These are phyloP conservation scores for Penicillium sp. DNA, from an alignment of 2,329 filamentous ascomycete species.

Conservation along the genomic window DNA sequence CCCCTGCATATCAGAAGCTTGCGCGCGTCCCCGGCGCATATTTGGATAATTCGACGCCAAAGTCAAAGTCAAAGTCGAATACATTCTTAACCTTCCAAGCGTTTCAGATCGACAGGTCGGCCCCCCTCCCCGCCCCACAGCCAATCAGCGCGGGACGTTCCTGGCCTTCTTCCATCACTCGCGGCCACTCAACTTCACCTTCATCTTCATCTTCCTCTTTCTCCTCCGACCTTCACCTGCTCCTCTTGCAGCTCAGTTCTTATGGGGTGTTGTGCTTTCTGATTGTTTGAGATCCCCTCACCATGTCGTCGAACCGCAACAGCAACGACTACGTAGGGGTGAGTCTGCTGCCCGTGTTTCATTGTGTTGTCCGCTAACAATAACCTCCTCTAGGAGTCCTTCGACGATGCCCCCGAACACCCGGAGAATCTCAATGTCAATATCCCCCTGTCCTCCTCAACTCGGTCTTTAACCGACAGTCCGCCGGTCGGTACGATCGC, in stretches of 20 bases:
- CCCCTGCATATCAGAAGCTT: neutral
- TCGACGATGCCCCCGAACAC: slow-evolving; percentile 74
- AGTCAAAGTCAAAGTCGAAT: too few relatives aligned
- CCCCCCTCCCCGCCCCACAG: slow-evolving; percentile 10
- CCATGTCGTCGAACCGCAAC: slow-evolving; percentile 44
- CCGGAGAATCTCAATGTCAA: slow-evolving; percentile 35
- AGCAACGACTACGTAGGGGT: slow-evolving; percentile 51
- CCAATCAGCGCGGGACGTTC: slow-evolving; percentile 27
- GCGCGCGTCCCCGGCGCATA: neutral
- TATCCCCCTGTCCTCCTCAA: slow-evolving; percentile 51
- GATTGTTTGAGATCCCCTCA: slow-evolving; percentile 26
- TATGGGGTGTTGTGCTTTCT: slow-evolving; percentile 22
- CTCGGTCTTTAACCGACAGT: slow-evolving; percentile 64
- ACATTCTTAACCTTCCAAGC: slow-evolving; percentile 16
- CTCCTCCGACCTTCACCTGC: slow-evolving; percentile 10
- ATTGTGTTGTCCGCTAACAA: slow-evolving; percentile 13
- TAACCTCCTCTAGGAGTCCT: slow-evolving; percentile 65
- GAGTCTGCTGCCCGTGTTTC: slow-evolving; percentile 23
- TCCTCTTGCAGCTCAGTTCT: slow-evolving; percentile 16
- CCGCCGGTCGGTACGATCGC: slow-evolving; percentile 44
- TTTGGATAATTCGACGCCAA: neutral
- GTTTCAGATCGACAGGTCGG: slow-evolving; percentile 24
- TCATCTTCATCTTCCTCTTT: slow-evolving; percentile 14
- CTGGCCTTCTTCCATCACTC: slow-evolving; percentile 22
- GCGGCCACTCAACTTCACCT: slow-evolving; percentile 22